Evolutionary conservation across 2,329 filamentous ascomycete species (phyloP).

Genomic region (Aspergillus floridensis): DNA sequence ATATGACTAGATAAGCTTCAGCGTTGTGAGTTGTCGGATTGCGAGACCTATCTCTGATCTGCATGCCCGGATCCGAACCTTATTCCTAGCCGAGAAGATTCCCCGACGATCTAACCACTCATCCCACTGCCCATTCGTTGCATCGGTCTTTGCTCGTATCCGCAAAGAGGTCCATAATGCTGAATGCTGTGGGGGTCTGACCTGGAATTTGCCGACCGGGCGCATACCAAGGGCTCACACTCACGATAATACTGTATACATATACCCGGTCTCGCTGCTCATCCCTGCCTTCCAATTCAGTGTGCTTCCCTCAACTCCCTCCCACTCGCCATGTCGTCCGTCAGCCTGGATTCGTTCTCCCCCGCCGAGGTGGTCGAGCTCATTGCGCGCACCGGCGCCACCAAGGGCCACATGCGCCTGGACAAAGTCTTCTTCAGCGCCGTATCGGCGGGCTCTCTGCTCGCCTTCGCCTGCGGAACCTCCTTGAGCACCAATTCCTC

Average conservation of each 20-base stretch:
- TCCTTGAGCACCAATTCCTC: slow-evolving; percentile 47
- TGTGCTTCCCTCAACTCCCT: not conserved
- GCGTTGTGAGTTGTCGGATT: not conserved
- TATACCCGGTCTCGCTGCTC: not conserved
- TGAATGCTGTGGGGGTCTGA: too few species aligned
- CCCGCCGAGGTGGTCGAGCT: slow-evolving; percentile 52
- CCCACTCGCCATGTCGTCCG: slow-evolving; percentile 7
- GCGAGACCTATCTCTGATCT: not conserved
- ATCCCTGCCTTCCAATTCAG: not conserved
- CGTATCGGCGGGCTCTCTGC: slow-evolving; percentile 52
- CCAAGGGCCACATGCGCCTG: slow-evolving; percentile 53
- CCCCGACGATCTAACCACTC: not conserved
- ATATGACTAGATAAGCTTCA: not conserved
- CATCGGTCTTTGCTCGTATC: not conserved
- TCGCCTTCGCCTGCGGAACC: slow-evolving; percentile 53
- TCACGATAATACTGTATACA: not conserved
- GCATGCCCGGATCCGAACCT: not conserved
- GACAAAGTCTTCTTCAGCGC: slow-evolving; percentile 54
- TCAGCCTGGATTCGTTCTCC: slow-evolving; percentile 43
- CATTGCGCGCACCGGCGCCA: slow-evolving; percentile 49
- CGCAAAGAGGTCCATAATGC: too few species aligned
- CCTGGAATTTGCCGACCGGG: too few species aligned
- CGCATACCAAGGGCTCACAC: too few species aligned
- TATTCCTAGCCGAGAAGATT: not conserved
- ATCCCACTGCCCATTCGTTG: not conserved